phyloP scores from a whole-genome alignment of 306 rosid species.

The Cucurbita pepo region DNA sequence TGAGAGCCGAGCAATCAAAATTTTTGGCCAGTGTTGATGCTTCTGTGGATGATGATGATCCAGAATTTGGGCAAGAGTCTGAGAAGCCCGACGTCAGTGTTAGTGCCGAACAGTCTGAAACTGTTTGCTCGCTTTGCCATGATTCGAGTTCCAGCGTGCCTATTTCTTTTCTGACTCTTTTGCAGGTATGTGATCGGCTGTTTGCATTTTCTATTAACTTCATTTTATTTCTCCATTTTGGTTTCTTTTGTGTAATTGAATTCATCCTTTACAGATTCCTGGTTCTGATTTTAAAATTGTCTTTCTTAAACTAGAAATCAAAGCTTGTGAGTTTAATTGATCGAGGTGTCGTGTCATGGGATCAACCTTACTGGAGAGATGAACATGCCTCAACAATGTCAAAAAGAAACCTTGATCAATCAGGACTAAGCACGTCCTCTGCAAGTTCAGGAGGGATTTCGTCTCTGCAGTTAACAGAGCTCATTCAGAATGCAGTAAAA shows the following conservation, averaged over 20 bases:
- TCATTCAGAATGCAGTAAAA: slow-evolving; percentile 39
- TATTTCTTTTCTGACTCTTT: slow-evolving; percentile 64
- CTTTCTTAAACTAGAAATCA: slow-evolving; percentile 46
- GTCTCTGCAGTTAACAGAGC: slow-evolving; percentile 25
- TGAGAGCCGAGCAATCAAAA: slow-evolving; percentile 80
- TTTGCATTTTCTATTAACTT: slow-evolving; percentile 7
- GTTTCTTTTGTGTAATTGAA: neutral
- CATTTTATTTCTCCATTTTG: neutral
- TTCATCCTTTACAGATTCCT: neutral
- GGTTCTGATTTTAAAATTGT: neutral
- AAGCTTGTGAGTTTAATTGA: slow-evolving; percentile 74
- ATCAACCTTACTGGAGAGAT: slow-evolving; percentile 25
- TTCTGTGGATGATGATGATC: slow-evolving; percentile 27
- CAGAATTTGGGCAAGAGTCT: slow-evolving; percentile 35
- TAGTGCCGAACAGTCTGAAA: slow-evolving; percentile 42
- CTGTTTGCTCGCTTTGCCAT: slow-evolving; percentile 89
- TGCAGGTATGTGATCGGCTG: slow-evolving; percentile 38
- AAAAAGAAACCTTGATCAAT: slow-evolving; percentile 23
- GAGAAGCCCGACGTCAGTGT: slow-evolving; percentile 21
- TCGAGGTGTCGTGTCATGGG: slow-evolving; percentile 68
- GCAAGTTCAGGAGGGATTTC: slow-evolving; percentile 25
- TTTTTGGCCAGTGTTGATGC: slow-evolving; percentile 69
- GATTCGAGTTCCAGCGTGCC: slow-evolving; percentile 55
- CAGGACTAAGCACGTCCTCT: slow-evolving; percentile 18
- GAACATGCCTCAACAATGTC: slow-evolving; percentile 20